These are phyloP conservation scores for Pseudocercospora musae DNA, from an alignment of 2,329 filamentous ascomycete genomes.

Conservation along the genomic window DNA sequence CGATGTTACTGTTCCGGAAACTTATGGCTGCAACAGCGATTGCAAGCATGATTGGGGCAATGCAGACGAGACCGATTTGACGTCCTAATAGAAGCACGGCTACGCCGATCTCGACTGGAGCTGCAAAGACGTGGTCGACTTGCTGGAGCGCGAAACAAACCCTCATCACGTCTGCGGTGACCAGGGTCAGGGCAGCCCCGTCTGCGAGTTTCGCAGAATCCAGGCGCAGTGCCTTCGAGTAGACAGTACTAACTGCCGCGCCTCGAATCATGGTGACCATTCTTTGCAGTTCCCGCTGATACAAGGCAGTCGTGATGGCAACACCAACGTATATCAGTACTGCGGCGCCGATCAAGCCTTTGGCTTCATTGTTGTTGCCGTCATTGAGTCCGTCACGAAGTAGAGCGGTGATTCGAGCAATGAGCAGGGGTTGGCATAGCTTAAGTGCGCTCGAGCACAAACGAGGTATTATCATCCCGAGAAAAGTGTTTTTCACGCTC, in stretches of 20 bases:
- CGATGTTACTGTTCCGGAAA: slow-evolving; percentile 16
- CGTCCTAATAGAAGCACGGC: slow-evolving; percentile 21
- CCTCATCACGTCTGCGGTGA: slow-evolving; percentile 23
- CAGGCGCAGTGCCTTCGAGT: slow-evolving; percentile 13
- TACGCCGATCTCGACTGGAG: slow-evolving; percentile 24
- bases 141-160: slow-evolving; percentile 16
- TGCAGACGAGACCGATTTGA: slow-evolving; percentile 21
- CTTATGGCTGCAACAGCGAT: slow-evolving; percentile 13
- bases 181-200: slow-evolving; percentile 18
- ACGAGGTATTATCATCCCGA: slow-evolving; percentile 12
- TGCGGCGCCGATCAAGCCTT: slow-evolving; percentile 18
- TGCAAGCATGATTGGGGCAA: slow-evolving; percentile 19
- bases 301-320: slow-evolving; percentile 18
- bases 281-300: slow-evolving; percentile 18
- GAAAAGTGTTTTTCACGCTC: slow-evolving; percentile 5
- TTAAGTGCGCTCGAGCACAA: slow-evolving; percentile 20
- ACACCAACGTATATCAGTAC: slow-evolving; percentile 19
- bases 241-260: slow-evolving; percentile 18
- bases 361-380: slow-evolving; percentile 6
- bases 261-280: slow-evolving; percentile 23
- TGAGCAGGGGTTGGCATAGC: slow-evolving; percentile 19
- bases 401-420: slow-evolving; percentile 13
- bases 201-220: slow-evolving; percentile 15
- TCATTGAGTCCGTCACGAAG: slow-evolving; percentile 10
- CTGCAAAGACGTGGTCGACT: slow-evolving; percentile 20